These are phyloP conservation scores for Penicillium sp. DNA, from an alignment of 2,329 filamentous ascomycete genomes.

Conservation along the genomic window DNA sequence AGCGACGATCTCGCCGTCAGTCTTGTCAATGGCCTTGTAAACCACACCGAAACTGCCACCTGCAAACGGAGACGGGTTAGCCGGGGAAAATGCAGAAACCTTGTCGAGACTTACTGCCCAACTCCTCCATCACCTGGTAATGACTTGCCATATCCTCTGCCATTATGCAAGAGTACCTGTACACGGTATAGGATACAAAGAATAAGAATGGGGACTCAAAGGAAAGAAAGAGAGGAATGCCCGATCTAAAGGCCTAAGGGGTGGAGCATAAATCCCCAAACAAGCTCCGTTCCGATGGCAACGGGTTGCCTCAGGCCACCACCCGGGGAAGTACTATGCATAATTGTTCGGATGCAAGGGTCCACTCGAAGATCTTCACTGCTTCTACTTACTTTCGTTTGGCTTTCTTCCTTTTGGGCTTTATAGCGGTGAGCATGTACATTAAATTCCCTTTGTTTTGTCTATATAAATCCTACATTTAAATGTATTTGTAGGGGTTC, in stretches of 20 bases:
- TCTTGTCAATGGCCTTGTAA: conserved; percentile 91
- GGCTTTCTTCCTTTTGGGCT: background rate
- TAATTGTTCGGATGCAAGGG: conserved; percentile 15
- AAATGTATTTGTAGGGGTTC: conserved; percentile 98
- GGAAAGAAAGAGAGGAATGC: conserved; percentile 9
- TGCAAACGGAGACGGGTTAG: conserved; percentile 40
- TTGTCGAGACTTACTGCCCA: conserved; percentile 72
- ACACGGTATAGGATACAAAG: background rate
- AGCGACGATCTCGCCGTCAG: conserved; percentile 88
- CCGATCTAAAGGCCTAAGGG: conserved; percentile 15
- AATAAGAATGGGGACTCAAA: background rate
- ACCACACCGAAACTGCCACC: conserved; percentile 95
- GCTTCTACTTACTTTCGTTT: no score
- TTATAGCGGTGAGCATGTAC: background rate
- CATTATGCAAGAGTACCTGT: conserved; percentile 29
- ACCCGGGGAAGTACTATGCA: conserved; percentile 7
- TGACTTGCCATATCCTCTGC: conserved; percentile 69
- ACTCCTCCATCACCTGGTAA: conserved; percentile 94
- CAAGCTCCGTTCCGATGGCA: conserved; percentile 26
- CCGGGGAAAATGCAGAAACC: conserved; percentile 4
- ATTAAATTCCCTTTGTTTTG: background rate
- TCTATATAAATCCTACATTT: conserved; percentile 12
- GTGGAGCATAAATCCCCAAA: conserved; percentile 28
- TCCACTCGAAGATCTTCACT: conserved; percentile 5
- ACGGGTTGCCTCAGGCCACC: conserved; percentile 12